Evolutionary conservation across 2,329 filamentous ascomycete species (phyloP), one percentile per base, ranked within the genome.

Genomic region (Elsinoe necatrix): DNA sequence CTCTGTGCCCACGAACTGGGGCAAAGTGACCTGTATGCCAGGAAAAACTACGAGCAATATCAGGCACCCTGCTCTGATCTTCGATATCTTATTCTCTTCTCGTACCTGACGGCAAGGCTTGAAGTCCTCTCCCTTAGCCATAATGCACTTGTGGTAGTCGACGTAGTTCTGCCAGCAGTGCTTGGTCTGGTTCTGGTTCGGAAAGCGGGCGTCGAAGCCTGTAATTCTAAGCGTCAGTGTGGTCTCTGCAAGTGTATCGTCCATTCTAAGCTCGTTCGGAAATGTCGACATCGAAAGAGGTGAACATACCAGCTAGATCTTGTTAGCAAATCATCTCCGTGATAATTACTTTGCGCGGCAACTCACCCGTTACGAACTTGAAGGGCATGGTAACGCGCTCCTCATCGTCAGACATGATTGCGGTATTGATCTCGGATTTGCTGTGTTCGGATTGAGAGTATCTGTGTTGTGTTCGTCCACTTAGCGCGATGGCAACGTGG

Each of bases 131-230:
- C 92, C 92, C 84, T 97, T 97, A 77, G 91, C 92, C 72, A 86
- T 80, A 76, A 96, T 90, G 81, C 93, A 98, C 84, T 98, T 98
- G 85, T 98, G 89, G 83, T 98, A 97, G 77, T 98, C 93, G 80
- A 98, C 93, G 79, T 98, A 98, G 84, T 98, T 98, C 77, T 98
- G 95, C 93, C 93, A 98, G 89, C 93, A 98, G 84, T 98, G 91
- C 87, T 96, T 96, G 78, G 91, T 85, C 75, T 93, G 89, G 81
- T 98, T 98, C 81, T 84, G 80, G 82, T 98, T 95, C 71, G 93
- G 93, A 80, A 97, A 98, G 75, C 93, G 92, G 76, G 93, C 93
- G 75, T 98, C 93, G 80, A 95, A 95, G 81, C 93, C 93, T 96
- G 63, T 55, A 52, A 14, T 35, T 20, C 31, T 54, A 4, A 9